Conservation (phyloP, 1,284 basidiomycete genomes). For the Erythrobasidium hasegawianum region DNA sequence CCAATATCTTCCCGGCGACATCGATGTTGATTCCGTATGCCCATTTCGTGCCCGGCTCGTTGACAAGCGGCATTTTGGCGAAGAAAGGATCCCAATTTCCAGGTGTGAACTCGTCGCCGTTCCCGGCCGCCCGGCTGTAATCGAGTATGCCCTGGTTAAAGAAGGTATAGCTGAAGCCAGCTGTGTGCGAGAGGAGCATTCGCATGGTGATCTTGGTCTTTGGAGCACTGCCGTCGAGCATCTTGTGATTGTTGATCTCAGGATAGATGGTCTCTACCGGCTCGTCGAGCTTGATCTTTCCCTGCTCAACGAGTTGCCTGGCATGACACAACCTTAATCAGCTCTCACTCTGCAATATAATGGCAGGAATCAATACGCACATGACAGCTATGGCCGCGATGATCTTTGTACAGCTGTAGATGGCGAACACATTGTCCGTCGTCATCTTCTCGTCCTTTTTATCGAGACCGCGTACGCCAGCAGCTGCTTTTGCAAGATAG, state of each 20-base stretch:
- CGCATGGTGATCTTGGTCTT: constrained; percentile 40
- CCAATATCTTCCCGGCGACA: constrained; percentile 42
- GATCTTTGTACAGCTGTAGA: constrained; percentile 45
- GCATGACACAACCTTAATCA: no score
- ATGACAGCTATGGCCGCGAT: constrained; percentile 44
- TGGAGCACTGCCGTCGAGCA: constrained; percentile 37
- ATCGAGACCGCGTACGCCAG: constrained; percentile 41
- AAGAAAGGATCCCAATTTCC: constrained; percentile 34
- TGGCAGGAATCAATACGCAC: no score
- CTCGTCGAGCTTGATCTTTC: constrained; percentile 41
- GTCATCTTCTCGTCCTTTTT: constrained; percentile 38
- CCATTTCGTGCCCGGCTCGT: constrained; percentile 42
- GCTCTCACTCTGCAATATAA: no score
- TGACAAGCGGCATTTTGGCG: constrained; percentile 35
- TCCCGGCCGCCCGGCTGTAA: constrained; percentile 29
- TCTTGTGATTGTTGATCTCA: constrained; percentile 38
- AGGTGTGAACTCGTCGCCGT: constrained; percentile 34
- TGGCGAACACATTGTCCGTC: constrained; percentile 41
- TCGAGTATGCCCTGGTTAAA: constrained; percentile 39
- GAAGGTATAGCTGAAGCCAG: constrained; percentile 40
- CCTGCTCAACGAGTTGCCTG: constrained; percentile 45
- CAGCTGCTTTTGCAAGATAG: constrained; percentile 39
- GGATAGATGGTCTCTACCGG: constrained; percentile 41
- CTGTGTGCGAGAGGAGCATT: constrained; percentile 42
- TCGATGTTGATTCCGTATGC: constrained; percentile 42